Evolutionary conservation across 2,329 filamentous ascomycete genomes (phyloP).

Genomic region (Talaromyces amestolkiae): DNA sequence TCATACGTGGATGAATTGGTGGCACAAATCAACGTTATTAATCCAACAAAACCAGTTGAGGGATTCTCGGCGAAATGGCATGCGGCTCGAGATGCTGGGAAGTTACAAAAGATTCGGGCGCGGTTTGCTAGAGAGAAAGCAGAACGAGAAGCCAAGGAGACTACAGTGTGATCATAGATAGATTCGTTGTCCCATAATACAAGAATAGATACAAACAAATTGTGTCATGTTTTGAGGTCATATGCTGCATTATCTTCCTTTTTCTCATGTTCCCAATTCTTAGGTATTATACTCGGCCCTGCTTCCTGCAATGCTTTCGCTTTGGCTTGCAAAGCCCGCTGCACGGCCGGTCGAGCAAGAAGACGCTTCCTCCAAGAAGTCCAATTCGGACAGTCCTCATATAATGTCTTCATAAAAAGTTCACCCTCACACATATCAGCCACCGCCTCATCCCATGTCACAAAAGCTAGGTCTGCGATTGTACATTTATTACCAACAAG

Average conservation of each 20-base stretch:
- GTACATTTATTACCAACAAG: conserved; percentile 13
- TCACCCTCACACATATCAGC: conserved; percentile 12
- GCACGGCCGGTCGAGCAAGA: conserved; percentile 13
- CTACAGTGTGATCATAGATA: neutral
- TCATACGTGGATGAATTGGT: conserved; percentile 12
- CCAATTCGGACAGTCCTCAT: conserved; percentile 11
- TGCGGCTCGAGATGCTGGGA: conserved; percentile 8
- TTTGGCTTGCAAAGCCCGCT: neutral
- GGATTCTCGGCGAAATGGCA: conserved; percentile 14
- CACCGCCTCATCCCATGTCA: conserved; percentile 12
- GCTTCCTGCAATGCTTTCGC: conserved; percentile 10
- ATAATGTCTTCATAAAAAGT: neutral
- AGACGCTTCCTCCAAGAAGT: conserved; percentile 4
- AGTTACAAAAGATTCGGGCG: conserved; percentile 15
- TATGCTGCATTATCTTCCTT: neutral
- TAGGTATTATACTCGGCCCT: conserved; percentile 12
- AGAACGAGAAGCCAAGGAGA: neutral
- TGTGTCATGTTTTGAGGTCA: neutral
- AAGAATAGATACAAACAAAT: neutral
- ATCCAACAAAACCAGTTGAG: neutral
- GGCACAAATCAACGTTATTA: neutral
- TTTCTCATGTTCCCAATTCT: conserved; percentile 10
- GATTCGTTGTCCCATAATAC: neutral
- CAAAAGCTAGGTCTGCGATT: conserved; percentile 14
- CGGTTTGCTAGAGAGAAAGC: conserved; percentile 12